These are phyloP conservation scores for Hypoxylon rickii DNA, from an alignment of 495 filamentous ascomycete genomes.

Conservation along the genomic window DNA sequence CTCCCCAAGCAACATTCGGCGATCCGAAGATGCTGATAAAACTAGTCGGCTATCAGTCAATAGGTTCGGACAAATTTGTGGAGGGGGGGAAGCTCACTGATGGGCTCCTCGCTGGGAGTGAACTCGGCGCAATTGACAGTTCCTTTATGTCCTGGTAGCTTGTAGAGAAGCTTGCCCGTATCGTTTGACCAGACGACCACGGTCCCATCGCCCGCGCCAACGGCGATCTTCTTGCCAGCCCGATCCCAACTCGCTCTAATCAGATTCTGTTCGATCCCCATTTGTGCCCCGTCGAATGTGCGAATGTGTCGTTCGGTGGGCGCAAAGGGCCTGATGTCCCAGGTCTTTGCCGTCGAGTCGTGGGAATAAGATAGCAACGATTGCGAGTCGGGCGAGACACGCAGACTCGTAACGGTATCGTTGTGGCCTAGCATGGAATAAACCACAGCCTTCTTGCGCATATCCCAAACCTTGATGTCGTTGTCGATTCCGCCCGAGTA, in stretches of 20 bases:
- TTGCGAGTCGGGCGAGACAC: slow-evolving; percentile 89
- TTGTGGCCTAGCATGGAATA: slow-evolving; percentile 89
- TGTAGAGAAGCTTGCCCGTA: slow-evolving; percentile 85
- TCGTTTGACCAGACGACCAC: slow-evolving; percentile 88
- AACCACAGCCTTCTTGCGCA: slow-evolving; percentile 84
- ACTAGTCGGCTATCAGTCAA: slow-evolving; percentile 53
- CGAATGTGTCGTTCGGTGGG: slow-evolving; percentile 80
- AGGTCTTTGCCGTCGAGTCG: slow-evolving; percentile 90
- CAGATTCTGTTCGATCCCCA: slow-evolving; percentile 90
- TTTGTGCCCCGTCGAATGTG: slow-evolving; percentile 85
- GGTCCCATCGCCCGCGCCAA: slow-evolving; percentile 87
- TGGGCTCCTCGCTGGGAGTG: slow-evolving; percentile 77
- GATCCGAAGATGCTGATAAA: slow-evolving; percentile 83
- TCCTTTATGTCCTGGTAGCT: slow-evolving; percentile 93
- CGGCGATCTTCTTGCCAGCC: slow-evolving; percentile 83
- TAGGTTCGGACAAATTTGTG: not conserved
- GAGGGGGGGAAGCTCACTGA: slow-evolving; percentile 67
- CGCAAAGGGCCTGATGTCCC: slow-evolving; percentile 96
- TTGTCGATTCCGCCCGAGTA: slow-evolving; percentile 97
- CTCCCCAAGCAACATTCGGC: slow-evolving; percentile 77
- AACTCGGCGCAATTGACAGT: slow-evolving; percentile 95
- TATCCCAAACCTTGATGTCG: slow-evolving; percentile 95
- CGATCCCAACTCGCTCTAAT: slow-evolving; percentile 89
- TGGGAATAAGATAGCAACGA: slow-evolving; percentile 89
- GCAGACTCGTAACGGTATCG: slow-evolving; percentile 88